Conservation (phyloP, 345 rosid species). For the Dipteronia sinensis region DNA sequence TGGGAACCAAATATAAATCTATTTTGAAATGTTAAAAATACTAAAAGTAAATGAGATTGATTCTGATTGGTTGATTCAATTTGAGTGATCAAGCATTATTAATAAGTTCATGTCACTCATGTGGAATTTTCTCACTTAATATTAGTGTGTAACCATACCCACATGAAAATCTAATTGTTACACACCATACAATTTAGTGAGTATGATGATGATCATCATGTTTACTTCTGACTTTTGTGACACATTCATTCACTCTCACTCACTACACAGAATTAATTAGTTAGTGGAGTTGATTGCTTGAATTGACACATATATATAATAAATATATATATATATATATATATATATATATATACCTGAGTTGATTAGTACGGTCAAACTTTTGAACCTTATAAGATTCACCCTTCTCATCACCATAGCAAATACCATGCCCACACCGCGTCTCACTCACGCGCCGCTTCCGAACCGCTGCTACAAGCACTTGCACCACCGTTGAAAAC, state of each 20-base stretch:
- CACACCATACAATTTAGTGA: no score
- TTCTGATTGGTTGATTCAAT: not conserved
- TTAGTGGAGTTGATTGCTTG: not conserved
- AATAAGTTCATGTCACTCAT: not conserved
- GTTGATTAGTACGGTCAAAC: slow-evolving; percentile 54
- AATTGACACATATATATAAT: not conserved
- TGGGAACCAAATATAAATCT: no score
- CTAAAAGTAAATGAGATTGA: not conserved
- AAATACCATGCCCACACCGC: slow-evolving; percentile 36
- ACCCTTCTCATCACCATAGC: slow-evolving; percentile 27
- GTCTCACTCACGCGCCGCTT: slow-evolving; percentile 63
- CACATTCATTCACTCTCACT: not conserved
- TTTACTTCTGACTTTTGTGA: not conserved
- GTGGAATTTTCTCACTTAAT: not conserved
- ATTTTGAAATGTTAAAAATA: not conserved
- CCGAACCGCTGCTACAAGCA: slow-evolving; percentile 60
- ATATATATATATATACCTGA: slow-evolving; percentile 50
- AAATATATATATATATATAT: slow-evolving; percentile 23
- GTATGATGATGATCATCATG: not conserved
- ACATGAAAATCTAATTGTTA: not conserved
- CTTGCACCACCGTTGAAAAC: slow-evolving; percentile 64
- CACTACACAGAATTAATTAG: no score
- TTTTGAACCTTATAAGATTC: slow-evolving; percentile 9
- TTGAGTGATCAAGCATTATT: not conserved
- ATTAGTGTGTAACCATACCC: not conserved